Percentiles rank a stretch among this genome's conserved stretches.
Evolutionary conservation across 2,329 filamentous ascomycete genomes (phyloP).

Genomic region (Lachnellula occidentalis): DNA sequence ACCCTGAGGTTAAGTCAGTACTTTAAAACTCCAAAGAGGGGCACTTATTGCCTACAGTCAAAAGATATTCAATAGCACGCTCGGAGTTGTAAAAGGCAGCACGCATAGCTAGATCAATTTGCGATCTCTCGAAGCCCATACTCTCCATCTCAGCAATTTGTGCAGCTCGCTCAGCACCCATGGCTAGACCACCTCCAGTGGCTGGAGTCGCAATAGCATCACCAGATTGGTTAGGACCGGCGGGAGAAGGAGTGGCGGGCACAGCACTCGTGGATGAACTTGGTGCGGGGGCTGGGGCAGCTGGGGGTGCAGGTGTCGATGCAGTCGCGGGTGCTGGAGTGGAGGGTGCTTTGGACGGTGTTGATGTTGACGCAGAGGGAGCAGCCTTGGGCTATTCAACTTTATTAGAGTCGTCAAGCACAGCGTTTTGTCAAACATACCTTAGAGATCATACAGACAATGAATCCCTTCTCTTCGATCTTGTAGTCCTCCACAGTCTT

Average conservation of each 20-base stretch:
- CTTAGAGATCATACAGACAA: constrained; percentile 98
- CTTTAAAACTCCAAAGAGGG: not conserved
- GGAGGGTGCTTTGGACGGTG: constrained; percentile 49
- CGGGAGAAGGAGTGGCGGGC: constrained; percentile 43
- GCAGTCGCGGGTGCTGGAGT: constrained; percentile 58
- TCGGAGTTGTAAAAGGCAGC: constrained; percentile 97
- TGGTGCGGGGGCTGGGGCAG: constrained; percentile 56
- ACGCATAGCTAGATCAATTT: constrained; percentile 91
- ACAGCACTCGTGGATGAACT: constrained; percentile 44
- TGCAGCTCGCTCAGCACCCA: constrained; percentile 75
- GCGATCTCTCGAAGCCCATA: constrained; percentile 87
- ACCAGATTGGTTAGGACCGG: constrained; percentile 44
- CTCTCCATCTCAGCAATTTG: constrained; percentile 91
- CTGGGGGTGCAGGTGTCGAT: constrained; percentile 51
- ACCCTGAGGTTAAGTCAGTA: constrained; percentile 49
- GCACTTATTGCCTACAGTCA: constrained; percentile 59
- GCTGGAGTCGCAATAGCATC: constrained; percentile 40
- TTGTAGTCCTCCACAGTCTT: constrained; percentile 95
- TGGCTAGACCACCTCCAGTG: constrained; percentile 69
- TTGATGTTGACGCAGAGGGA: constrained; percentile 45
- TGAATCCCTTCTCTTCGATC: constrained; percentile 99
- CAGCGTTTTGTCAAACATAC: constrained; percentile 42
- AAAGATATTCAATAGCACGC: constrained; percentile 90
- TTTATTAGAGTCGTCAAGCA: constrained; percentile 18
- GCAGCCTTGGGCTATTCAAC: constrained; percentile 61